Evolutionary conservation across 345 rosid species (phyloP).

Genomic region (Citrus glauca): DNA sequence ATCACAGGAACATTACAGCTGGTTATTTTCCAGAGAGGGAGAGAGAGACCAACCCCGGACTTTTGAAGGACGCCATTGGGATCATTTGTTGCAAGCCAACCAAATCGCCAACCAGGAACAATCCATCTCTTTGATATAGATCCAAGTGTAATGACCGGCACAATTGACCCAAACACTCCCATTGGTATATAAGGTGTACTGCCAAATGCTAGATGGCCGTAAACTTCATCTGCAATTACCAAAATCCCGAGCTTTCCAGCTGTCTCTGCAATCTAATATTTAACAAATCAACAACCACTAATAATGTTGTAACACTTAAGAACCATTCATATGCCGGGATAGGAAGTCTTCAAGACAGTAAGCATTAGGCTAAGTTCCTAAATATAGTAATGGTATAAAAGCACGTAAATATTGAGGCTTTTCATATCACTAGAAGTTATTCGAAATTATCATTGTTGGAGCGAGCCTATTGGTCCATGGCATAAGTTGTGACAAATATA

Average conservation of each 20-base stretch:
- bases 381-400: too few species aligned
- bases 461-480: too few species aligned
- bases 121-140: constrained; percentile 67
- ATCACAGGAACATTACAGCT: not conserved
- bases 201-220: constrained; percentile 47
- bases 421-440: too few species aligned
- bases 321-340: too few species aligned
- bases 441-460: too few species aligned
- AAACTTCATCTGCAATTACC: constrained; percentile 66
- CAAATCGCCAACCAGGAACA: constrained; percentile 72
- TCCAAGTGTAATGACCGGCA: constrained; percentile 57
- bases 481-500: too few species aligned
- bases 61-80: constrained; percentile 38
- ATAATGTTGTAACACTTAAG: too few species aligned
- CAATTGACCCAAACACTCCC: constrained; percentile 55
- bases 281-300: not conserved
- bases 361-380: too few species aligned
- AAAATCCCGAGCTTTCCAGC: constrained; percentile 47
- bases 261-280: constrained; percentile 46
- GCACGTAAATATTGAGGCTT: too few species aligned
- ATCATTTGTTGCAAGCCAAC: constrained; percentile 56
- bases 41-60: constrained; percentile 29
- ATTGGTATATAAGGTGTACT: constrained; percentile 46
- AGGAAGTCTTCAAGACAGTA: too few species aligned
- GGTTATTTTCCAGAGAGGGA: not conserved